Conservation (phyloP, 768 basidiomycete species). For the Tricholomella constricta region DNA sequence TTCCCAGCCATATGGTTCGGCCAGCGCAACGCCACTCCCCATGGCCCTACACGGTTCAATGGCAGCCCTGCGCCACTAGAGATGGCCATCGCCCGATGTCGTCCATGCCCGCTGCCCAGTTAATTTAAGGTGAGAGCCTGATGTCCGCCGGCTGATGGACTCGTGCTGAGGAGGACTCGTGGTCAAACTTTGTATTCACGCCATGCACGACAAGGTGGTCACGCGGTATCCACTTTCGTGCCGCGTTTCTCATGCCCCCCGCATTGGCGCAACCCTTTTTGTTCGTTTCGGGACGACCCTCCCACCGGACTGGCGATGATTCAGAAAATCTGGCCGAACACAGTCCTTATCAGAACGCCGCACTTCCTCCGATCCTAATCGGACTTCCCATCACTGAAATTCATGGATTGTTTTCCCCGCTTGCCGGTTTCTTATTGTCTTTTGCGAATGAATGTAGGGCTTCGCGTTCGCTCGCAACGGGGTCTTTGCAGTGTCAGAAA, state of each 20-base stretch:
- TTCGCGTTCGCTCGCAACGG: not conserved
- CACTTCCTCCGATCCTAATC: conserved; percentile 3
- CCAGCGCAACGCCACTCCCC: not conserved
- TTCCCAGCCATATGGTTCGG: conserved; percentile 1
- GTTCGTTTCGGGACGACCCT: conserved; percentile 2
- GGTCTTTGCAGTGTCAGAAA: conserved; percentile 5
- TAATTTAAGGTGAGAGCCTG: conserved; percentile 3
- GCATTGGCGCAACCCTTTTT: not conserved
- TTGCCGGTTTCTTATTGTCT: conserved; percentile 12
- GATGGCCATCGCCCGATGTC: conserved; percentile 7
- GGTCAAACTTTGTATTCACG: conserved; percentile 1
- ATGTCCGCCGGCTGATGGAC: conserved; percentile 8
- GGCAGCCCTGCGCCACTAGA: conserved; percentile 11
- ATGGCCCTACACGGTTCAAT: not conserved
- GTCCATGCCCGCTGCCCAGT: conserved; percentile 11
- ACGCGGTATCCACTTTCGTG: not conserved
- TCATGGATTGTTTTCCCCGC: conserved; percentile 3
- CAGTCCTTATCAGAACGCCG: conserved; percentile 5
- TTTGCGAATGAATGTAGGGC: not conserved
- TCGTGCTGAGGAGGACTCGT: conserved; percentile 1
- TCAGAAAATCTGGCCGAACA: not conserved
- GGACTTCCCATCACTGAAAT: not conserved
- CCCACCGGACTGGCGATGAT: conserved; percentile 1
- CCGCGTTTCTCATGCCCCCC: conserved; percentile 2
- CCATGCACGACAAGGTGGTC: conserved; percentile 2